Base-by-base conservation (phyloP, 345 rosid species). In the Salix purpurea region DNA sequence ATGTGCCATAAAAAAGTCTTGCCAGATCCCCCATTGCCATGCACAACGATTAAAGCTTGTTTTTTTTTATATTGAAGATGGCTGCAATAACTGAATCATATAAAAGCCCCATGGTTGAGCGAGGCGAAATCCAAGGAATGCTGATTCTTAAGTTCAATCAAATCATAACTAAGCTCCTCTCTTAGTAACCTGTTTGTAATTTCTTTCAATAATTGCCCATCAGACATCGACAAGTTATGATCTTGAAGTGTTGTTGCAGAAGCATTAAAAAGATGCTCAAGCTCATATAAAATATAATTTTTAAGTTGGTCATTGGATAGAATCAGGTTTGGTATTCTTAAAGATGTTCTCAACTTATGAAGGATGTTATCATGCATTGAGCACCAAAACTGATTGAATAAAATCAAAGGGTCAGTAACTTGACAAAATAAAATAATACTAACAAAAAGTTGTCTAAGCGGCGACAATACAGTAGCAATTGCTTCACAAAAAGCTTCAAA, bases 11-110 rank as follows among this genome's bases (percentile, higher is more conserved):
- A 34, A 40, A 6, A 78, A 39, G 70, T 70, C 70, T 77, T 70
- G 0, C 75, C 37, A 19, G n/a, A 70, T 23, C 70, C 79, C 79
- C 76, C 18, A 16, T 21, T 39, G 1, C 68, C 62, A 73, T 78
- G 36, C n/a, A 73, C 24, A 42, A 78, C 65, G 46, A 72, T 24
- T 14, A 7, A 2, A 15, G 23, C 7, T 1, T 36, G 23, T 11
- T 32, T 11, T 32, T 4, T 19, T 28, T n/a, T n/a, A n/a, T 30
- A 30, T 30, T 0, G 0, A 11, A 2, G 10, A 70, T 1, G 0
- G 2, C 0, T 15, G 1, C 30, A 18, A 39, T 7, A 1, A 39
- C 32, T 19, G n/a, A 18, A 12, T 23, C 39, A 54, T 76, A 68
- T 36, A 70, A 44, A 18, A 30, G 1, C 34, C 32, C 66, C 24